Evolutionary conservation across 805 yeast species (phyloP), one percentile per base, ranked within the genome.

Genomic region (Cyberlindnera nakhonratchasimensis): DNA sequence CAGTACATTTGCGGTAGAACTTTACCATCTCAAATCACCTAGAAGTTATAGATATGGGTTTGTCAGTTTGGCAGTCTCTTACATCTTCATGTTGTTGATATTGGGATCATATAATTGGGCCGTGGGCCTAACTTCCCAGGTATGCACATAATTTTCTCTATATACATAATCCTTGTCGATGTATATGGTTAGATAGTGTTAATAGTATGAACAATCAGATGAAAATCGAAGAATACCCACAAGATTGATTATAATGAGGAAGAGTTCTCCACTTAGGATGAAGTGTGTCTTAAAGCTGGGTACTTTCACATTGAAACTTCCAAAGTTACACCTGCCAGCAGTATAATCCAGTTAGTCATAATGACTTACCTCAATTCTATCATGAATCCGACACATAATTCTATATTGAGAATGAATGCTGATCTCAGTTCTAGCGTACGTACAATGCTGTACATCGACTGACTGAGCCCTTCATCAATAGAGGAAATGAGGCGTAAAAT

Each of bases 101-200:
- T 55, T 83, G 21, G 96, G 96, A 0, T 65, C 84, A 6, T 86
- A 79, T 55, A 70, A 73, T 29, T 89, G 96, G 96, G 64, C 81
- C 0, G 51, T 60, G 6, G 85, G 85, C 0, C 47, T 73, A 13
- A 29, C 53, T 12, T 49, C 51, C 39, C 54, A 58, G 8, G 3
- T 57, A 41, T 40, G 60, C 20, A 35, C 38, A 29, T 29, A 16
- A 16, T 26, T 10, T 13, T 10, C 16, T 26, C 14, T n/a, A n/a
- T n/a, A n/a, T n/a, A n/a, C n/a, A n/a, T 26, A 10, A 26, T 26
- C 10, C 10, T 23, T 23, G 25, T 8, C 11, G 25, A 23, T 8
- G n/a, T 8, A 23, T 23, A 11, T 23, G 8, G 11, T 8, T 23
- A 23, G 25, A 23, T 11, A 11, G 11, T 23, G 10, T 23, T 23